Conservation (phyloP, 768 basidiomycete genomes). For the Kwoniella dejecticola region DNA sequence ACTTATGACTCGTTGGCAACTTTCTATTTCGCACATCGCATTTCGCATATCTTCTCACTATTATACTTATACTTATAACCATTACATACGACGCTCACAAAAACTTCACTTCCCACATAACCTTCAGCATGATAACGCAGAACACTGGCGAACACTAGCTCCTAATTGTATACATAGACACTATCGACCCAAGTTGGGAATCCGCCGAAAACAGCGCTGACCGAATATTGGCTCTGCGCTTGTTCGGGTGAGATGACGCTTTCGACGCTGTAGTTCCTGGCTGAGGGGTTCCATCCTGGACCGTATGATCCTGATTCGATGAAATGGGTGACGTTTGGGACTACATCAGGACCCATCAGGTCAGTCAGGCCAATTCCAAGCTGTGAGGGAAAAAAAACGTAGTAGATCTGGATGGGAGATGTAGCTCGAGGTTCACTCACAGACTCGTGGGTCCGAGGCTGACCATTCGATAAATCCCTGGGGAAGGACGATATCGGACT, state of each 20-base stretch:
- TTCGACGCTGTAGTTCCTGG: neutral
- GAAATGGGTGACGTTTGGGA: slow-evolving; percentile 2
- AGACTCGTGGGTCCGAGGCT: neutral
- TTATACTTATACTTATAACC: no score
- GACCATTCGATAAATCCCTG: slow-evolving; percentile 26
- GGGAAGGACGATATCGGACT: slow-evolving; percentile 31
- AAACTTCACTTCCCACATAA: no score
- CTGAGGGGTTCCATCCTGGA: slow-evolving; percentile 1
- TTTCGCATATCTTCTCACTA: no score
- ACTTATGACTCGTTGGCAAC: no score
- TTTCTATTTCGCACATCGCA: no score
- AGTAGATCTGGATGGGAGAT: neutral
- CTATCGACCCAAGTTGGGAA: slow-evolving; percentile 6
- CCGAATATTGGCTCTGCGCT: neutral
- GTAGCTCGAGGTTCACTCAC: neutral
- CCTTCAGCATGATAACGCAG: no score
- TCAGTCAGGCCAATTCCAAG: no score
- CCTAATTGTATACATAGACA: slow-evolving; percentile 4
- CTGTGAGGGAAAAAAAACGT: neutral
- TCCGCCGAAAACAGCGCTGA: neutral
- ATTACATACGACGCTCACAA: no score
- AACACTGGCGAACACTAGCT: no score
- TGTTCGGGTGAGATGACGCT: neutral
- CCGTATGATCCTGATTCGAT: slow-evolving; percentile 6
- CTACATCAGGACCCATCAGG: neutral